Percentiles rank a stretch among this genome's conserved stretches.
Evolutionary conservation across 2,329 filamentous ascomycete species (phyloP).

Genomic region (Hymenoscyphus occultus): DNA sequence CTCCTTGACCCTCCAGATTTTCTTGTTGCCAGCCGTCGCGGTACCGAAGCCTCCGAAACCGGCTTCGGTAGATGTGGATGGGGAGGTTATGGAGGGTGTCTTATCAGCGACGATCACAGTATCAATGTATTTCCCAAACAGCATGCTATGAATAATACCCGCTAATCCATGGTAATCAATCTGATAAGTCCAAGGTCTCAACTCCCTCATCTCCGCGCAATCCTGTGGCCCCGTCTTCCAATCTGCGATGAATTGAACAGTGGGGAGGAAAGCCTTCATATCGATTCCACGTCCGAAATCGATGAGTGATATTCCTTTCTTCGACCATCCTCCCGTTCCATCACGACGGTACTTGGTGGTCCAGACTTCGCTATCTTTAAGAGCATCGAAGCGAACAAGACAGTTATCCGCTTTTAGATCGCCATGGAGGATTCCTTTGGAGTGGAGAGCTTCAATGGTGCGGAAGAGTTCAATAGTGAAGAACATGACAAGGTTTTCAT

Average conservation of each 20-base stretch:
- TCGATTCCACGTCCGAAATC: constrained; percentile 95
- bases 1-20: constrained; percentile 78
- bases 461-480: constrained; percentile 89
- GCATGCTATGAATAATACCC: constrained; percentile 78
- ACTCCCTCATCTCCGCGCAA: constrained; percentile 93
- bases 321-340: constrained; percentile 74
- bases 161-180: constrained; percentile 95
- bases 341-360: constrained; percentile 65
- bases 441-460: constrained; percentile 82
- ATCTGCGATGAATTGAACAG: constrained; percentile 88
- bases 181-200: constrained; percentile 94
- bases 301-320: constrained; percentile 80
- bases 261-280: constrained; percentile 75
- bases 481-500: constrained; percentile 92
- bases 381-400: constrained; percentile 73
- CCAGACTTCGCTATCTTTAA: constrained; percentile 47
- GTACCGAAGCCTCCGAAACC: not conserved
- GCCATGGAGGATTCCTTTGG: constrained; percentile 78
- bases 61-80: not conserved
- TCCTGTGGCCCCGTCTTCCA: constrained; percentile 88
- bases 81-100: not conserved
- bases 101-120: constrained; percentile 53
- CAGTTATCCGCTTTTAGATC: constrained; percentile 97
- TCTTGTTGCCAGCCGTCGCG: constrained; percentile 48
- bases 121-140: constrained; percentile 95